Conservation (phyloP, 495 filamentous ascomycete species). For the Clavariopsis aquatica region DNA sequence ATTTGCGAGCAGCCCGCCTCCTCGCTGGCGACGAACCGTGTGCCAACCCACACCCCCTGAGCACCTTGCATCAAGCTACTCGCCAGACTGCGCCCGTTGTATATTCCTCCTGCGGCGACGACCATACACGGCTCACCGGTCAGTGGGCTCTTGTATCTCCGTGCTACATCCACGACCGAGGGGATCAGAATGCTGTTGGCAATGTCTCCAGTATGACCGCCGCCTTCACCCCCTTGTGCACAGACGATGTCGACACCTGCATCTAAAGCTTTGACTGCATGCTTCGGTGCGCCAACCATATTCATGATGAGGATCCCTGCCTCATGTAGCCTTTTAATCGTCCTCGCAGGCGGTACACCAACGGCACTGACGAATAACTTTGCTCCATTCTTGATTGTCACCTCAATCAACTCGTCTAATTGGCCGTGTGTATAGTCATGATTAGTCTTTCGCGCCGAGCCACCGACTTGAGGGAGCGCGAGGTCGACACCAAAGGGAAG, state of each 20-base stretch:
- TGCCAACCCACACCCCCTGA: conserved; percentile 58
- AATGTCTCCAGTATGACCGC: conserved; percentile 50
- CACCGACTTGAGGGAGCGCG: conserved; percentile 81
- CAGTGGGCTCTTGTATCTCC: conserved; percentile 48
- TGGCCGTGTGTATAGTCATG: conserved; percentile 88
- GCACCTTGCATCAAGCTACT: conserved; percentile 49
- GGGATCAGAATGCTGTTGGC: conserved; percentile 49
- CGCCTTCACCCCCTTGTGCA: conserved; percentile 49
- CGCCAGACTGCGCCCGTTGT: conserved; percentile 46
- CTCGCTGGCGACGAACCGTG: conserved; percentile 74
- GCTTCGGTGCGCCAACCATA: conserved; percentile 91
- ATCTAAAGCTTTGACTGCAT: conserved; percentile 79
- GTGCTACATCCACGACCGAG: conserved; percentile 47
- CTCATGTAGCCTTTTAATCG: conserved; percentile 70
- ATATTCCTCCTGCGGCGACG: conserved; percentile 49
- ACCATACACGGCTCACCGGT: conserved; percentile 48
- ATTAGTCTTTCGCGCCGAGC: conserved; percentile 77
- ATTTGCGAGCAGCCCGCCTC: conserved; percentile 75
- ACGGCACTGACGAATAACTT: conserved; percentile 80
- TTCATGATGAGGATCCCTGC: conserved; percentile 85
- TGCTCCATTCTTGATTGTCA: conserved; percentile 75
- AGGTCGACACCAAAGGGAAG: conserved; percentile 88
- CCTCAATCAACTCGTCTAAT: conserved; percentile 78
- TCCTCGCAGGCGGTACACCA: conserved; percentile 69
- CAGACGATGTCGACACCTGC: conserved; percentile 83